Percentiles rank a stretch among this genome's conserved stretches.
Conservation (phyloP, 2,329 filamentous ascomycete genomes). For the Claviceps sp. region DNA sequence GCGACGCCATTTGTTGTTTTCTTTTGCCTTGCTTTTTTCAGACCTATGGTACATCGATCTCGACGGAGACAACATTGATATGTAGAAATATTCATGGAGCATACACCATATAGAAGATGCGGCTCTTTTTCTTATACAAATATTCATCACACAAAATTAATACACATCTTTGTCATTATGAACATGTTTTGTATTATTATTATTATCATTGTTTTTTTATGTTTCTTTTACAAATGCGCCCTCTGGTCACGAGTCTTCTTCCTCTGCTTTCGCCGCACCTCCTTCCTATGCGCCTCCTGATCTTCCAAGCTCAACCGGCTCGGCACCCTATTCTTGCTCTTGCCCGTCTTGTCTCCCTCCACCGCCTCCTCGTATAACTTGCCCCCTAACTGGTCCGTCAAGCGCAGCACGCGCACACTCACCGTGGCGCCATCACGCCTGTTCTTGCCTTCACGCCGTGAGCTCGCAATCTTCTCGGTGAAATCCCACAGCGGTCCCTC, state of each 20-base stretch:
- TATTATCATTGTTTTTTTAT: neutral
- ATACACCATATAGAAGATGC: too few species aligned
- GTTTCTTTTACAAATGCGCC: conserved; percentile 30
- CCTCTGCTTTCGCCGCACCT: conserved; percentile 31
- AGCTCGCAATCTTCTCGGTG: conserved; percentile 72
- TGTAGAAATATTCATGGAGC: too few species aligned
- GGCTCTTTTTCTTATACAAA: too few species aligned
- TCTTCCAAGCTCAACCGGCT: conserved; percentile 39
- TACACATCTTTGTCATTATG: too few species aligned
- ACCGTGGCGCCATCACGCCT: conserved; percentile 86
- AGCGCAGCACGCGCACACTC: conserved; percentile 60
- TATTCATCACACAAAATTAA: too few species aligned
- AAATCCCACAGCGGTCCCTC: conserved; percentile 82
- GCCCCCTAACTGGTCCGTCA: conserved; percentile 62
- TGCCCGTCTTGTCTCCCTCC: conserved; percentile 22
- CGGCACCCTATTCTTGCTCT: conserved; percentile 23
- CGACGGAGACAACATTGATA: too few species aligned
- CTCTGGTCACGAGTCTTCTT: conserved; percentile 33
- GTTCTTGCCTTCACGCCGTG: conserved; percentile 86
- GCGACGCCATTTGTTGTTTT: too few species aligned
- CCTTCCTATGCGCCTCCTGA: conserved; percentile 27
- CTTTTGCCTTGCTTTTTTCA: too few species aligned
- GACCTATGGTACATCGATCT: too few species aligned
- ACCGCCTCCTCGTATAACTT: conserved; percentile 51
- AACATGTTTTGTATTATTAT: too few species aligned